Evolutionary conservation across 495 filamentous ascomycete genomes (phyloP).

Genomic region (Thermothielavioides terrestris): DNA sequence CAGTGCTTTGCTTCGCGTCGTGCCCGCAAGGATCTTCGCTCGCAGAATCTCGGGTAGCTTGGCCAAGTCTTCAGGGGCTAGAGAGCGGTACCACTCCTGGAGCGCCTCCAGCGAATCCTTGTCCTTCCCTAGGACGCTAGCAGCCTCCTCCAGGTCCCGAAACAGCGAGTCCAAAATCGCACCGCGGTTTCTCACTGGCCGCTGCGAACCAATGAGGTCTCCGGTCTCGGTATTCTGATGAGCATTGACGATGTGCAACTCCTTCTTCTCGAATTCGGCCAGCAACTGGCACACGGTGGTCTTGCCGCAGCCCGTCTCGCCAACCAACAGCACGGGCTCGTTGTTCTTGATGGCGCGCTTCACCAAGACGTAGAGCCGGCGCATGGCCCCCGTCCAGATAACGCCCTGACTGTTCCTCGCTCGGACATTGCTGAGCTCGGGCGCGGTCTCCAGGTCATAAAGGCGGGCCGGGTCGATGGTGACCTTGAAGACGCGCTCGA

Average conservation of each 20-base stretch:
- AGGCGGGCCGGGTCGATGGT: slow-evolving; percentile 63
- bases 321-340: slow-evolving; percentile 88
- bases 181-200: slow-evolving; percentile 78
- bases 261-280: slow-evolving; percentile 63
- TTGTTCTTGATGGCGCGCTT: slow-evolving; percentile 77
- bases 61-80: slow-evolving; percentile 17
- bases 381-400: slow-evolving; percentile 94
- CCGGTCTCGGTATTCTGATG: slow-evolving; percentile 97
- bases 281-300: slow-evolving; percentile 92
- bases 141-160: slow-evolving; percentile 48
- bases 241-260: slow-evolving; percentile 85
- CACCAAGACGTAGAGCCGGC: slow-evolving; percentile 77
- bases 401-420: slow-evolving; percentile 48
- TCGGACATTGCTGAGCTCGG: slow-evolving; percentile 48
- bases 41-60: slow-evolving; percentile 43
- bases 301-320: slow-evolving; percentile 96
- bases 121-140: slow-evolving; percentile 27
- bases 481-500: slow-evolving; percentile 89
- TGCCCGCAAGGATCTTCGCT: slow-evolving; percentile 49
- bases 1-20: slow-evolving; percentile 61
- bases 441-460: slow-evolving; percentile 50
- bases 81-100: slow-evolving; percentile 34
- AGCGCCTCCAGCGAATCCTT: slow-evolving; percentile 24
- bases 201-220: slow-evolving; percentile 90
- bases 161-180: slow-evolving; percentile 56